phyloP scores from a whole-genome alignment of 257 asterid genomes.

The Pogostemon cablin region DNA sequence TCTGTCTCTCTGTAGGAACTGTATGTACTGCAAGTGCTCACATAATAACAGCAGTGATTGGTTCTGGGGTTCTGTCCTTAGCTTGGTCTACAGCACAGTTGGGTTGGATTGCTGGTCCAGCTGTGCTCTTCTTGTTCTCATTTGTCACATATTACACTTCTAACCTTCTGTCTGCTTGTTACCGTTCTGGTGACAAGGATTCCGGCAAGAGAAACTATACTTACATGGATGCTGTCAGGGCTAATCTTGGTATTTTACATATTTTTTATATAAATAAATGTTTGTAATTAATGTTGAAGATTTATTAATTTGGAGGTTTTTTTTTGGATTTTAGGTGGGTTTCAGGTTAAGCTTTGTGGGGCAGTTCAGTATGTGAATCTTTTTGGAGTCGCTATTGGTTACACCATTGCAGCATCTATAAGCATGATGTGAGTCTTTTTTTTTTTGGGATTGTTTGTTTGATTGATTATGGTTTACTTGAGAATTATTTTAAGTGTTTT shows the following conservation, averaged over 20 bases:
- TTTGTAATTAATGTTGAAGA: background rate
- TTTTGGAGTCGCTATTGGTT: slow-evolving; percentile 48
- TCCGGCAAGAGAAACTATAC: slow-evolving; percentile 51
- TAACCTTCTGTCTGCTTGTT: slow-evolving; percentile 45
- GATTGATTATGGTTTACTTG: background rate
- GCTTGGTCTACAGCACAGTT: slow-evolving; percentile 53
- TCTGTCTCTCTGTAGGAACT: slow-evolving; percentile 31
- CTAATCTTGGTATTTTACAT: slow-evolving; percentile 37
- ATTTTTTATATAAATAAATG: background rate
- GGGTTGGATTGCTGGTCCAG: slow-evolving; percentile 55
- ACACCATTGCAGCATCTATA: slow-evolving; percentile 52
- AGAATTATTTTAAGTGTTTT: background rate
- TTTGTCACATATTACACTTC: slow-evolving; percentile 48
- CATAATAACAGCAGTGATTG: slow-evolving; percentile 52
- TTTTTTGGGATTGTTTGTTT: background rate
- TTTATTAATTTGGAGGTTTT: background rate
- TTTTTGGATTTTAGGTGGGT: slow-evolving; percentile 44
- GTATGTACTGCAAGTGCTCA: slow-evolving; percentile 52
- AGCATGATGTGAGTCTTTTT: slow-evolving; percentile 46
- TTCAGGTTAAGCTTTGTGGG: slow-evolving; percentile 46
- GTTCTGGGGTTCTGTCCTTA: slow-evolving; percentile 50
- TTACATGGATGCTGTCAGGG: slow-evolving; percentile 49
- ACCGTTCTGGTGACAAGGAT: slow-evolving; percentile 45
- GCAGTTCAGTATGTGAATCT: slow-evolving; percentile 49
- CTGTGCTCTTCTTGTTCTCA: slow-evolving; percentile 41